These are phyloP conservation scores for Wickerhamiella australiensis DNA, from an alignment of 805 yeast species.

Conservation along the genomic window DNA sequence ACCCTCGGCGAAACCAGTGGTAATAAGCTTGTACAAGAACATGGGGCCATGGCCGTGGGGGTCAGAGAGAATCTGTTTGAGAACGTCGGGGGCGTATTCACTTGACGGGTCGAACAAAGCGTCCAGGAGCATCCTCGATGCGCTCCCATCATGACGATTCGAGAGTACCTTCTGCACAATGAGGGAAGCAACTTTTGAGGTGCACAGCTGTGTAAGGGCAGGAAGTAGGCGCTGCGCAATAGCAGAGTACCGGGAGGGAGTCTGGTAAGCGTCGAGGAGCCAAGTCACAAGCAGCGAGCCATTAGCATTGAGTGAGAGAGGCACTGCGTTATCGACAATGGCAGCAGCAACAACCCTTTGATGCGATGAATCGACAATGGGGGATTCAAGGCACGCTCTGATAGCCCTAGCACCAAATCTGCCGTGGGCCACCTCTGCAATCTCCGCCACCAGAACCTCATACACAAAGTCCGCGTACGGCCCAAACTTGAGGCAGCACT, in stretches of 20 bases:
- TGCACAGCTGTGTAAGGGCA: slow-evolving; percentile 49
- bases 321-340: slow-evolving; percentile 65
- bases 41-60: slow-evolving; percentile 51
- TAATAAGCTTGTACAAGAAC: slow-evolving; percentile 65
- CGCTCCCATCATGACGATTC: slow-evolving; percentile 52
- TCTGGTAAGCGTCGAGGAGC: slow-evolving; percentile 67
- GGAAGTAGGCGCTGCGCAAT: slow-evolving; percentile 53
- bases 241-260: slow-evolving; percentile 49
- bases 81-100: slow-evolving; percentile 33
- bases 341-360: slow-evolving; percentile 60
- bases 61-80: slow-evolving; percentile 55
- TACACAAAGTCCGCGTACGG: slow-evolving; percentile 85
- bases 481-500: slow-evolving; percentile 84
- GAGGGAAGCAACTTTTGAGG: slow-evolving; percentile 74
- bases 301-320: slow-evolving; percentile 68
- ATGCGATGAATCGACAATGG: slow-evolving; percentile 54
- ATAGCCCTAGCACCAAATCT: slow-evolving; percentile 93
- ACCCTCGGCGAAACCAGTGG: slow-evolving; percentile 54
- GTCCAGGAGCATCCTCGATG: slow-evolving; percentile 49
- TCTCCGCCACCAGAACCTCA: slow-evolving; percentile 66
- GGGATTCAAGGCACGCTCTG: slow-evolving; percentile 81
- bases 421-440: slow-evolving; percentile 71
- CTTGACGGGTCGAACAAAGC: slow-evolving; percentile 40
- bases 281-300: slow-evolving; percentile 86
- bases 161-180: slow-evolving; percentile 65